Base-by-base conservation (phyloP, 495 filamentous ascomycete genomes). In the Emericellopsis terricola region DNA sequence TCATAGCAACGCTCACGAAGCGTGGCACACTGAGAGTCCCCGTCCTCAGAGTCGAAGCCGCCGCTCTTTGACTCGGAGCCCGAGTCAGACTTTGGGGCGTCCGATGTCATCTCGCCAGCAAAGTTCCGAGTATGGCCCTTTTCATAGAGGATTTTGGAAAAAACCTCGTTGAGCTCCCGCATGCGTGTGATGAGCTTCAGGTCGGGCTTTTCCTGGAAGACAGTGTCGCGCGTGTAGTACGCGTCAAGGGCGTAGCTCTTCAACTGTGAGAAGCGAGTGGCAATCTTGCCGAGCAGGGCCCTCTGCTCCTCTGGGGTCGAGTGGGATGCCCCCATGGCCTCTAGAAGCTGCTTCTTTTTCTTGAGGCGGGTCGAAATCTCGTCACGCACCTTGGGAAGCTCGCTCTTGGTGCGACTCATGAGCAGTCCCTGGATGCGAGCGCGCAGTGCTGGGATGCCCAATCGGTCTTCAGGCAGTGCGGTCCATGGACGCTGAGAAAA, bases 171-270 rank as follows among this genome's bases (percentile, higher is more conserved):
- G 18, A 33, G 7, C 1, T 11, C 15, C 7, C 31, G 31, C 3
- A 33, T 21, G 6, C 31, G 31, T 1, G 31, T 33, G 15, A 33
- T 33, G 3, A 33, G 17, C 15, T 20, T 33, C 31, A 33, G 14
- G n/a, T 33, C 31, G 2, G 2, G 7, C 5, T 33, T 14, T 2
- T 33, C 31, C 5, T 20, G 24, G 5, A 33, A 13, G 0, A 6
- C 4, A n/a, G n/a, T n/a, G 10, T 21, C 10, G 0, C 31, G 31
- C 31, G 18, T 33, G 15, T 33, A 33, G 9, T 33, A 33, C 1
- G 31, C 31, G 16, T 33, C 31, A 4, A 33, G 17, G 1, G 18
- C 31, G 17, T 33, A 33, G 5, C 24, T n/a, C 8, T 21, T 33
- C 5, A 33, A 1, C 9, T 8, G 1, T 20, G 8, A 14, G 18